These are phyloP conservation scores for Parietaria judaica DNA, from an alignment of 306 rosid species.

Conservation along the genomic window DNA sequence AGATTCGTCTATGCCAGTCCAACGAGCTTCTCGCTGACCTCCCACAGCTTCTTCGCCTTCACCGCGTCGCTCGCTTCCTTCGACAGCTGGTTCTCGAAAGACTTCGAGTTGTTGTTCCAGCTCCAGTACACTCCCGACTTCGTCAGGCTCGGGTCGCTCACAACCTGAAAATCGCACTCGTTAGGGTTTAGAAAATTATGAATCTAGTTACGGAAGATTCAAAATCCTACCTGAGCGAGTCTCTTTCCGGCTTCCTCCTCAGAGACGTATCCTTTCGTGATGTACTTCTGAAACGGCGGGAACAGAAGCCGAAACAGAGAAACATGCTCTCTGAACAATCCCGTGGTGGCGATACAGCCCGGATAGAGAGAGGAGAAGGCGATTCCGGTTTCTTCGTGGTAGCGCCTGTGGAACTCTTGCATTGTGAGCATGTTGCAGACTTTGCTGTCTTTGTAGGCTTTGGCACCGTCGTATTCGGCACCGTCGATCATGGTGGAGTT, in stretches of 20 bases:
- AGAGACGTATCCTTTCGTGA: conserved; percentile 23
- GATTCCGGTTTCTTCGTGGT: conserved; percentile 16
- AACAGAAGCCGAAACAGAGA: conserved; percentile 23
- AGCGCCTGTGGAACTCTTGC: conserved; percentile 27
- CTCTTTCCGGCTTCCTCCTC: conserved; percentile 22
- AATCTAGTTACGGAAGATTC: background rate
- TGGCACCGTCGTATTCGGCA: conserved; percentile 19
- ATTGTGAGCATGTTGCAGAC: conserved; percentile 18
- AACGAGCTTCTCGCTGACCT: conserved; percentile 23
- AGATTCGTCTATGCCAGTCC: conserved; percentile 15
- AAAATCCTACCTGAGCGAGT: conserved; percentile 19
- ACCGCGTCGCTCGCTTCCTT: conserved; percentile 23
- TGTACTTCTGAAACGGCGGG: conserved; percentile 23
- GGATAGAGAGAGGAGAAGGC: conserved; percentile 20
- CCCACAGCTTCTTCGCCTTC: conserved; percentile 23
- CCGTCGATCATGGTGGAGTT: conserved; percentile 15
- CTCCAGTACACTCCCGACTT: conserved; percentile 30
- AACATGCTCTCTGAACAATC: conserved; percentile 24
- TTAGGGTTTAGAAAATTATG: background rate
- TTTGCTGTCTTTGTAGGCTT: conserved; percentile 23
- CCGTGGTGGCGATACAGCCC: conserved; percentile 20
- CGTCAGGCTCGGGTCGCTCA: conserved; percentile 20
- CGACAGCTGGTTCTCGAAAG: conserved; percentile 26
- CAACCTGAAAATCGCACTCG: conserved; percentile 14
- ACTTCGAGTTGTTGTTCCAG: conserved; percentile 22